phyloP scores from a whole-genome alignment of 208 protist species.

The Spongospora subterranea region DNA sequence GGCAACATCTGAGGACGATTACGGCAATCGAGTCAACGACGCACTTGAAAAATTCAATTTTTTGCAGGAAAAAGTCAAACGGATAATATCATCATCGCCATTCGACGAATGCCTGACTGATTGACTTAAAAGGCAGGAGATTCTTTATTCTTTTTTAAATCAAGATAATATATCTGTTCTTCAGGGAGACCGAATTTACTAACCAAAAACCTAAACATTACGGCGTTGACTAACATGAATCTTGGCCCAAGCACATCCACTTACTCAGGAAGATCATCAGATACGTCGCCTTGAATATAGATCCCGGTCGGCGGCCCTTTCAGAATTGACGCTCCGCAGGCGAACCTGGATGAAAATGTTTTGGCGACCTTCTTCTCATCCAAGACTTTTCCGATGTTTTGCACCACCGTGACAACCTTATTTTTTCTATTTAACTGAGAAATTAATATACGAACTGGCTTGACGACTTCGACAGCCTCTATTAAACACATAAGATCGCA shows the following conservation, averaged over 20 bases:
- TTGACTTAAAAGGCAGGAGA: conserved; percentile 29
- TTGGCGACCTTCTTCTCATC: conserved; percentile 55
- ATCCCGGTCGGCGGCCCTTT: conserved; percentile 12
- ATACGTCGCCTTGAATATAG: conserved; percentile 52
- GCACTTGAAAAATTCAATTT: too few relatives aligned
- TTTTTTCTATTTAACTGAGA: conserved; percentile 11
- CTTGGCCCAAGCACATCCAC: not conserved
- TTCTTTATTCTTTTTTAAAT: conserved; percentile 46
- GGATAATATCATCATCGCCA: not conserved
- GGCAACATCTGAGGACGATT: too few relatives aligned
- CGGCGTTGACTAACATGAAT: not conserved
- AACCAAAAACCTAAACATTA: conserved; percentile 33
- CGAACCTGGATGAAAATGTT: not conserved
- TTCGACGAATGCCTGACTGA: not conserved
- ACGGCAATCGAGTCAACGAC: too few relatives aligned
- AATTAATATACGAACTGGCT: not conserved
- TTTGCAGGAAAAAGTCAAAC: too few relatives aligned
- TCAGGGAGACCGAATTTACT: not conserved
- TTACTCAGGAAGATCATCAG: conserved; percentile 28
- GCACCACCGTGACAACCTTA: conserved; percentile 30
- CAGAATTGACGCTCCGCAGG: conserved; percentile 36
- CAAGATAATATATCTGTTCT: conserved; percentile 1
- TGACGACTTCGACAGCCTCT: not conserved
- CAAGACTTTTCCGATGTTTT: conserved; percentile 1
- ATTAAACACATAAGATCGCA: not conserved